Evolutionary conservation across 345 rosid genomes (phyloP).

Genomic region (Eucalyptus guilfoylei): DNA sequence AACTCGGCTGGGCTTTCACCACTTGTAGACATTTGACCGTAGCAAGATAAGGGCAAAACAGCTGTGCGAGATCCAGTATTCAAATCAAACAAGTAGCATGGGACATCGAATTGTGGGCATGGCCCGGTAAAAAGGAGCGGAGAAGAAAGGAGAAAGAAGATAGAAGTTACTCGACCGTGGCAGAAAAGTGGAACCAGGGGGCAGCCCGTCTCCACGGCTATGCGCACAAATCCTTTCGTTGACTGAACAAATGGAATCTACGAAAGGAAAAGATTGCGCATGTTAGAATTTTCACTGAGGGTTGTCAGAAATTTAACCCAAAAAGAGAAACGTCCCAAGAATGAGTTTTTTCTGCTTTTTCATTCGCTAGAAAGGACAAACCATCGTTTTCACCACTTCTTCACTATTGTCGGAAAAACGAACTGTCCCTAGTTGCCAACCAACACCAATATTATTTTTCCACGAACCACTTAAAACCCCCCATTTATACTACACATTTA

Average conservation of each 20-base stretch:
- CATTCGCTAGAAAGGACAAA: neutral
- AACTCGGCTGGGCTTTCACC: slow-evolving; percentile 88
- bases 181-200: slow-evolving; percentile 94
- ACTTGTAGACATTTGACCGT: slow-evolving; percentile 53
- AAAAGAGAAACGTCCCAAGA: too few relatives aligned
- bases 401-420: too few relatives aligned
- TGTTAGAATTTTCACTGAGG: neutral
- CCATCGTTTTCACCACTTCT: too few relatives aligned
- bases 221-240: slow-evolving; percentile 74
- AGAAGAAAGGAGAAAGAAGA: neutral
- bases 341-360: neutral
- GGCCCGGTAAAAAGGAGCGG: neutral
- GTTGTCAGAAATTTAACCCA: too few relatives aligned
- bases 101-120: neutral
- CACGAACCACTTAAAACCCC: too few relatives aligned
- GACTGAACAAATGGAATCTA: slow-evolving; percentile 51
- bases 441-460: too few relatives aligned
- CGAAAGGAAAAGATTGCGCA: neutral
- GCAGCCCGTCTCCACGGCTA: slow-evolving; percentile 66
- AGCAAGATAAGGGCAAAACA: neutral
- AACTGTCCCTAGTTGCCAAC: too few relatives aligned
- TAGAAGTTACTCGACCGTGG: slow-evolving; percentile 57
- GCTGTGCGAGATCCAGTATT: neutral
- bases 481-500: too few relatives aligned
- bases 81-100: neutral